Conservation (phyloP, 495 filamentous ascomycete species). For the Talaromyces borbonicus region DNA sequence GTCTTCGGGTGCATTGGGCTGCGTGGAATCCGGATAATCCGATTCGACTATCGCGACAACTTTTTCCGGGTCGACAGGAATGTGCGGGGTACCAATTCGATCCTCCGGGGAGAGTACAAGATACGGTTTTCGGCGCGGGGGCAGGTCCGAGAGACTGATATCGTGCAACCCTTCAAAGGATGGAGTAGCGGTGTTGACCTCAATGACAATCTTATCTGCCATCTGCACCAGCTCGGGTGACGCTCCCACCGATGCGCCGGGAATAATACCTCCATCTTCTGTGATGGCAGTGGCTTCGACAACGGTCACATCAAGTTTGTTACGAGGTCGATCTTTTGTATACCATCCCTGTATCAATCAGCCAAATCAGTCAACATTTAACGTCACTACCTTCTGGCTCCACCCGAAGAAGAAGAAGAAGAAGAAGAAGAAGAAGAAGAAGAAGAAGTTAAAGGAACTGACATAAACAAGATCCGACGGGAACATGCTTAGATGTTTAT, state of each 20-base stretch:
- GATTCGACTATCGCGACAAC: slow-evolving; percentile 81
- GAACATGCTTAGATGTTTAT: slow-evolving; percentile 90
- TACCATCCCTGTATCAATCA: slow-evolving; percentile 56
- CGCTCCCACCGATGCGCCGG: slow-evolving; percentile 78
- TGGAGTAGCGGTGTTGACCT: slow-evolving; percentile 81
- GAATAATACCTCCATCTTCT: slow-evolving; percentile 86
- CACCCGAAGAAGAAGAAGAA: too few species aligned
- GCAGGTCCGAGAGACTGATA: slow-evolving; percentile 78
- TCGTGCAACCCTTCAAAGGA: slow-evolving; percentile 87
- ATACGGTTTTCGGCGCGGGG: slow-evolving; percentile 75
- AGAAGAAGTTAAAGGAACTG: slow-evolving; percentile 17
- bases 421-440: too few species aligned
- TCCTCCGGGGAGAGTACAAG: slow-evolving; percentile 72
- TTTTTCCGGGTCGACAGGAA: slow-evolving; percentile 83
- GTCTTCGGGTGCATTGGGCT: slow-evolving; percentile 67
- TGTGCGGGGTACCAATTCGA: slow-evolving; percentile 72
- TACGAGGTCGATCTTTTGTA: slow-evolving; percentile 62
- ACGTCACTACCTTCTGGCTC: too few species aligned
- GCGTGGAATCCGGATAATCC: slow-evolving; percentile 74
- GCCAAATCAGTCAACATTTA: slow-evolving; percentile 2
- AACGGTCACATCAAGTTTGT: slow-evolving; percentile 72
- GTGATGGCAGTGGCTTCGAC: slow-evolving; percentile 86
- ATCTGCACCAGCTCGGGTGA: slow-evolving; percentile 81
- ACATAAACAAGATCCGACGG: slow-evolving; percentile 78
- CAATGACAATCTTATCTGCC: slow-evolving; percentile 87